Evolutionary conservation across 2,329 filamentous ascomycete genomes (phyloP), one percentile per base, ranked within the genome.

Genomic region (Rachicladosporium sp.): DNA sequence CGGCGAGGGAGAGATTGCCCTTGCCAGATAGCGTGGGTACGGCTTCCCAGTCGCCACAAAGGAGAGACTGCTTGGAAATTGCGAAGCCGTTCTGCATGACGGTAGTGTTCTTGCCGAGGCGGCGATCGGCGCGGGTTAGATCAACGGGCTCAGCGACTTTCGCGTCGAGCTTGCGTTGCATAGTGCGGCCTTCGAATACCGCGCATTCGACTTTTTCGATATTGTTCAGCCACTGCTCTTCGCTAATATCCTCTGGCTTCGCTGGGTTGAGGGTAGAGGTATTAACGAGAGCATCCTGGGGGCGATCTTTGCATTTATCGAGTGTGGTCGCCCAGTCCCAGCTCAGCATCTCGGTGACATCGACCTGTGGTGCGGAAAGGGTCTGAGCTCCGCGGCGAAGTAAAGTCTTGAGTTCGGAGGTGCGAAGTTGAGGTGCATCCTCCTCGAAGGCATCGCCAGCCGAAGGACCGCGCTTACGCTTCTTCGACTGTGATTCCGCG

Each of bases 171-270:
- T 61, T 46, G n/a, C 61, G 61, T 8, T 67, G 61, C 39, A 69
- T 63, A 13, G 63, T 67, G 46, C 70, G 69, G 2, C 74, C 74
- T 27, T 76, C 66, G 38, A 78, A 76, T 0, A 78, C 62, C 4
- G 70, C 67, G 1, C 69, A 69, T 49, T 75, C 66, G 1, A 79
- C 73, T 5, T 63, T 63, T 46, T 78, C 74, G 56, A 74, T 69
- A 7, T 66, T 63, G 2, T 67, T 63, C 0, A 78, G 57, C 75
- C 74, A 78, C 29, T 64, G 65, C 38, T 67, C 59, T 47, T 78
- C 73, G 8, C 71, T 68, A 4, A 66, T 59, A 33, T 55, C 12
- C 55, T 50, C n/a, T n/a, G 35, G 8, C 30, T 41, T 35, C 8
- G 6, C 12, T 46, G 40, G 57, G 52, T 27, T 27, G 7, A 29